Conservation (phyloP, 345 rosid species). For the Psidium friedrichsthalianum region DNA sequence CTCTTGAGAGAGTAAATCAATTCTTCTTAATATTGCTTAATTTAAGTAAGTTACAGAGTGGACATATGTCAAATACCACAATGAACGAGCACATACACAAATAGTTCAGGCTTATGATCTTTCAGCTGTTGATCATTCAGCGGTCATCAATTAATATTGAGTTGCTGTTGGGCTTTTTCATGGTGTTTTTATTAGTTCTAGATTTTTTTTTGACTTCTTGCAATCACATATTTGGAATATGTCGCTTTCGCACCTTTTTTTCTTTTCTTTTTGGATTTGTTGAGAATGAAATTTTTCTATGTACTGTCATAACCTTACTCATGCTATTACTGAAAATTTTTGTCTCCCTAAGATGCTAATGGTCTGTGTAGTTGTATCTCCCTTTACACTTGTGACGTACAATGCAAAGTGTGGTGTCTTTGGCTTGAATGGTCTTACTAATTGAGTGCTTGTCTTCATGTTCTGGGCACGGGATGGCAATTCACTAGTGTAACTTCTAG, state of each 20-base stretch:
- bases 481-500: not conserved
- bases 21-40: not conserved
- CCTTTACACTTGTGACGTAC: not conserved
- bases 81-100: not conserved
- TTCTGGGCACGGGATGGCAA: not conserved
- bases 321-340: not conserved
- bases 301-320: not conserved
- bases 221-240: not conserved
- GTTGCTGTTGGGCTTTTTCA: not conserved
- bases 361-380: not conserved
- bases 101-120: not conserved
- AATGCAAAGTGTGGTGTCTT: not conserved
- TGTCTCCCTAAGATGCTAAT: not conserved
- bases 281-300: not conserved
- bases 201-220: not conserved
- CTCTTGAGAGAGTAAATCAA: slow-evolving; percentile 40
- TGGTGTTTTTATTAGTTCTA: not conserved
- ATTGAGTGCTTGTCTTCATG: not conserved
- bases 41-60: not conserved
- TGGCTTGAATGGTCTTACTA: not conserved
- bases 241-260: not conserved
- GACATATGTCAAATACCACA: not conserved
- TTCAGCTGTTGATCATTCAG: not conserved
- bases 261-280: not conserved
- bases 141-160: not conserved